These are phyloP conservation scores for Aquilaria agallochum DNA, from an alignment of 441 rosid species.

Conservation along the genomic window DNA sequence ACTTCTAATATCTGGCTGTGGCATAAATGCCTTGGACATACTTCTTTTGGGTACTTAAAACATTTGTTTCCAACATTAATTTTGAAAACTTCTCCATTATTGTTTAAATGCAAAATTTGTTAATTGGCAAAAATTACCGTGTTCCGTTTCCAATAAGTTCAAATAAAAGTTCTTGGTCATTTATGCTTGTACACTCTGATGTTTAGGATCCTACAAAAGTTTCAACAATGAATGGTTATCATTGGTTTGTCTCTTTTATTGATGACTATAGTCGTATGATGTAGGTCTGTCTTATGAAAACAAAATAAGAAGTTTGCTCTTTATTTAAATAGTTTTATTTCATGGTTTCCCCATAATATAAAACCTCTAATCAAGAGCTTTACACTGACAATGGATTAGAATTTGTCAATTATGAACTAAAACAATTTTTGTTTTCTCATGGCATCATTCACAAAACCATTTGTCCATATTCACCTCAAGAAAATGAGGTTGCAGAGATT, in stretches of 20 bases:
- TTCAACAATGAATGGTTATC: not conserved
- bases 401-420: not conserved
- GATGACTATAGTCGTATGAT: not conserved
- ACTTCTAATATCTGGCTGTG: not conserved
- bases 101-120: not conserved
- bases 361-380: not conserved
- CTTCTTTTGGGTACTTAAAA: constrained; percentile 5
- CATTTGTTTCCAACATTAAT: constrained; percentile 4
- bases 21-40: constrained; percentile 9
- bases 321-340: not conserved
- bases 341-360: not conserved
- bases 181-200: constrained; percentile 6
- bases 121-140: constrained; percentile 1
- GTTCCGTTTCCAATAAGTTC: not conserved
- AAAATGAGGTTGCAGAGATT: not conserved
- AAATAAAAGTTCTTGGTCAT: not conserved
- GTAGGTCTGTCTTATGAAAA: constrained; percentile 3
- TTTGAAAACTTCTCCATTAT: not conserved
- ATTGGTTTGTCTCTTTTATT: constrained; percentile 4
- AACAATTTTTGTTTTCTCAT: not conserved
- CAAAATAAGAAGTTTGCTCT: not conserved
- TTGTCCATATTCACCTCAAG: not conserved
- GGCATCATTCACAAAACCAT: constrained; percentile 2
- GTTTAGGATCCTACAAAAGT: not conserved
- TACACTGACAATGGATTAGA: not conserved